Base-by-base conservation (phyloP, 2,329 filamentous ascomycete species). In the Raffaelea albimanens region DNA sequence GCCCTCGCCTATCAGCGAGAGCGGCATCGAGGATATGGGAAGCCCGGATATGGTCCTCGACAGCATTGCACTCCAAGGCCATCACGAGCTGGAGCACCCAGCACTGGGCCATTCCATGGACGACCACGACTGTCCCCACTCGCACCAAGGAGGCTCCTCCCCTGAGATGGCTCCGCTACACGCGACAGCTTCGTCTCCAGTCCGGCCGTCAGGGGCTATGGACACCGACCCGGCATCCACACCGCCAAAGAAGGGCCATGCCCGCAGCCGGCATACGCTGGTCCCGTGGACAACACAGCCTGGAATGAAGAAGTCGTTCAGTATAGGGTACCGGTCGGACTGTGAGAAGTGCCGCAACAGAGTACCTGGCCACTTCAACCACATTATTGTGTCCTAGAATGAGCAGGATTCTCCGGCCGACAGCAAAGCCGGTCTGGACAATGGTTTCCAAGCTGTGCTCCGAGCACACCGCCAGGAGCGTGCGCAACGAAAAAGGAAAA, bases 351-450 rank as follows among this genome's bases (percentile, higher is more conserved):
- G 85, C 64, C 75, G 75, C 40, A 72, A 77, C 60, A 85, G 82
- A 60, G 82, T 87, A 8, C 85, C 85, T 0, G 85, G 85, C 1
- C 85, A 90, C 61, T 89, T 87, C 60, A 88, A 85, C 58, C 85
- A 90, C 63, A 87, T 89, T 50, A 80, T 87, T 53, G 73, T 81
- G 57, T 78, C 76, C 43, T 80, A 78, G 70, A 42, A 44, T 10
- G 54, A 44, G 3, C 33, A 23, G 11, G 2, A 21, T 0, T 20
- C 42, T 29, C 25, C 39, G 31, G 14, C 22, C 16, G 19, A 7
- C 25, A 7, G 25, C 7, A 29, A 7, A 29, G 25, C 25, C 7
- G 7, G 25, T 29, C 25, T 29, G 13, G n/a, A 29, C 13, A 29
- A 29, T 29, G 25, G 13, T 29, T 29, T 29, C 25, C 25, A 7